These are phyloP conservation scores for Pugionium dolabratum DNA, from an alignment of 345 rosid genomes.

Conservation along the genomic window DNA sequence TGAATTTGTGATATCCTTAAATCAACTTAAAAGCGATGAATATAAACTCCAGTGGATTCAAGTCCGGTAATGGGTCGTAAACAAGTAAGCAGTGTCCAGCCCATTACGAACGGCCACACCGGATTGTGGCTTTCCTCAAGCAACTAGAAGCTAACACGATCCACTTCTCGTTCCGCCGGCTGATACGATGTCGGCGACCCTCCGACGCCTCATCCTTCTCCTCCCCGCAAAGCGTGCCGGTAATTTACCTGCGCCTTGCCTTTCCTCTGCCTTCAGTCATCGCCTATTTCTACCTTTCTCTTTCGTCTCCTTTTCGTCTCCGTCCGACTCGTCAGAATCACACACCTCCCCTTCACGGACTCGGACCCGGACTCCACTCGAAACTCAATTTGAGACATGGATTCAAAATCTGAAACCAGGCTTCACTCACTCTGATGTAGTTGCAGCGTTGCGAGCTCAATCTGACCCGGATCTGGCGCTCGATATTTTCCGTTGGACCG, in stretches of 20 bases:
- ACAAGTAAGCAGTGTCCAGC: no score
- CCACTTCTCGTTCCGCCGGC: not conserved
- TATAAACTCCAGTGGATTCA: no score
- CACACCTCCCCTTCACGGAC: constrained; percentile 34
- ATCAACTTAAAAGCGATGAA: no score
- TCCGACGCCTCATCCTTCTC: constrained; percentile 43
- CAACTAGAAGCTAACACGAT: no score
- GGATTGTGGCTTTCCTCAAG: no score
- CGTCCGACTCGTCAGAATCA: constrained; percentile 13
- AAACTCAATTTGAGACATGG: constrained; percentile 83
- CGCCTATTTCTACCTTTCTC: constrained; percentile 26
- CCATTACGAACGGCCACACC: no score
- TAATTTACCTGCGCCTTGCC: constrained; percentile 9
- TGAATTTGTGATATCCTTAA: no score
- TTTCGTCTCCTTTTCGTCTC: constrained; percentile 11
- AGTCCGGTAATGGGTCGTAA: no score
- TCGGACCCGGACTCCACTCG: constrained; percentile 70
- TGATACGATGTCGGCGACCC: constrained; percentile 39
- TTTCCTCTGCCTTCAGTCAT: constrained; percentile 33
- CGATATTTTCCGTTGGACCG: constrained; percentile 94
- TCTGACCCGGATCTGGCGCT: constrained; percentile 83
- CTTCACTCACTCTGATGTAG: constrained; percentile 70
- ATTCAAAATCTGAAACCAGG: constrained; percentile 76
- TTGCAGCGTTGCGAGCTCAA: constrained; percentile 65
- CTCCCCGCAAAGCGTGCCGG: not conserved